phyloP scores from a whole-genome alignment of 345 rosid species.

The Populus simonii region DNA sequence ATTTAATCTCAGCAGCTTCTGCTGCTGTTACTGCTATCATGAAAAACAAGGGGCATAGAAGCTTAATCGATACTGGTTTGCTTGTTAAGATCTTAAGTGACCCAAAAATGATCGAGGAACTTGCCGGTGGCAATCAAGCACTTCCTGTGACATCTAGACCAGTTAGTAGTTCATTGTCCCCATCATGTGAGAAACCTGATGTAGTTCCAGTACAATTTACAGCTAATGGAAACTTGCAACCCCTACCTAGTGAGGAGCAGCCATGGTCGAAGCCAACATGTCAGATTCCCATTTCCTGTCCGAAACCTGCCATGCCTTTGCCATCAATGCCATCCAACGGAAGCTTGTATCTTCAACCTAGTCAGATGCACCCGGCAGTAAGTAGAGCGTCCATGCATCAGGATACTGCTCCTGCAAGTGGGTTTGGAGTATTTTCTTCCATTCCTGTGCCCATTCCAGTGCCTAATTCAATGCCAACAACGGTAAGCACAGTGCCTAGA shows the following conservation, averaged over 20 bases:
- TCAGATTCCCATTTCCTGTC: background rate
- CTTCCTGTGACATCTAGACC: slow-evolving; percentile 15
- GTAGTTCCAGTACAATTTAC: background rate
- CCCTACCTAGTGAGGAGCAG: slow-evolving; percentile 3
- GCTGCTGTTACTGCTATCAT: slow-evolving; percentile 35
- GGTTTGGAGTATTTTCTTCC: slow-evolving; percentile 20
- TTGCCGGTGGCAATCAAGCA: slow-evolving; percentile 24
- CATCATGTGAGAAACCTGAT: background rate
- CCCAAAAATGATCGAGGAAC: slow-evolving; percentile 44
- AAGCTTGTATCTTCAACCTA: slow-evolving; percentile 14
- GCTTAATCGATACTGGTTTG: slow-evolving; percentile 49
- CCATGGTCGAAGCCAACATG: slow-evolving; percentile 15
- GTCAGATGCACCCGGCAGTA: slow-evolving; percentile 7
- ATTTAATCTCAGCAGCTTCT: slow-evolving; percentile 36
- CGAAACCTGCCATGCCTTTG: background rate
- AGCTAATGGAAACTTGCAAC: slow-evolving; percentile 8
- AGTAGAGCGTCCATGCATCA: slow-evolving; percentile 6
- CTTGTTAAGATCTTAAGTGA: slow-evolving; percentile 53
- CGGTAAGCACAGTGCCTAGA: background rate
- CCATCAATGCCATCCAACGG: slow-evolving; percentile 5
- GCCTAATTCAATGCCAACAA: slow-evolving; percentile 12
- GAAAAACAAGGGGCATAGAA: slow-evolving; percentile 36
- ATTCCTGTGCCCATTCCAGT: slow-evolving; percentile 11
- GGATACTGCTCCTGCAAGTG: slow-evolving; percentile 9
- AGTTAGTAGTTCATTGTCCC: background rate